Percentiles rank a stretch among this genome's conserved stretches.
These are phyloP conservation scores for Trichoderma citrinoviride DNA, from an alignment of 2,329 filamentous ascomycete species.

Conservation along the genomic window DNA sequence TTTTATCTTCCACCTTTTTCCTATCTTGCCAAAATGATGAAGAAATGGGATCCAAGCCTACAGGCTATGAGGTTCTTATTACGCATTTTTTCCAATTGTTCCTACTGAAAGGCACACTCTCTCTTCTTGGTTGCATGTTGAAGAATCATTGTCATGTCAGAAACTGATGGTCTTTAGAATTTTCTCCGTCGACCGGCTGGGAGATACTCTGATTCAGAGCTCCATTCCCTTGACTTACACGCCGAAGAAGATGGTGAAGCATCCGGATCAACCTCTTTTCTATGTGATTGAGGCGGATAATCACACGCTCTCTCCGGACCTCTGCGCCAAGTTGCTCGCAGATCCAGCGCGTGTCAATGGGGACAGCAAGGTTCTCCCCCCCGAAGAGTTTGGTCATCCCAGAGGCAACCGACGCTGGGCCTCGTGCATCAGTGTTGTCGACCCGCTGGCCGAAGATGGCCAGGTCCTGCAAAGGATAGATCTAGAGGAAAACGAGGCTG, in stretches of 20 bases:
- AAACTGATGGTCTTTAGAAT: constrained; percentile 54
- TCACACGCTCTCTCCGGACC: constrained; percentile 80
- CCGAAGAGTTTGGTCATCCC: constrained; percentile 86
- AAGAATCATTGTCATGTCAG: neutral
- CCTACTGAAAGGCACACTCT: constrained; percentile 71
- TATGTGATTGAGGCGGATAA: constrained; percentile 95
- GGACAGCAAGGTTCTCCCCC: constrained; percentile 66
- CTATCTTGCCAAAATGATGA: constrained; percentile 58
- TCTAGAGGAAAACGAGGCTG: constrained; percentile 84
- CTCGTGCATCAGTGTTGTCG: constrained; percentile 89
- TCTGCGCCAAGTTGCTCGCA: constrained; percentile 69
- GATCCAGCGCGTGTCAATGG: constrained; percentile 71
- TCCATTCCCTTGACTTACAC: constrained; percentile 86
- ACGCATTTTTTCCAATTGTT: constrained; percentile 80
- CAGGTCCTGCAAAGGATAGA: constrained; percentile 74
- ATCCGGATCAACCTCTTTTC: constrained; percentile 84
- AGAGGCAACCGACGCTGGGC: constrained; percentile 85
- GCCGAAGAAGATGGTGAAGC: constrained; percentile 79
- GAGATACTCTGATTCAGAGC: constrained; percentile 82
- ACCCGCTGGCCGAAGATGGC: constrained; percentile 71
- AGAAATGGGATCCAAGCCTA: constrained; percentile 56
- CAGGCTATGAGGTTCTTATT: constrained; percentile 54
- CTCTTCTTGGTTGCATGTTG: neutral
- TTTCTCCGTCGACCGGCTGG: constrained; percentile 83
- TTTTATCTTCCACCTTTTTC: constrained; percentile 30